These are phyloP conservation scores for Microcos paniculata DNA, from an alignment of 345 rosid species.

Conservation along the genomic window DNA sequence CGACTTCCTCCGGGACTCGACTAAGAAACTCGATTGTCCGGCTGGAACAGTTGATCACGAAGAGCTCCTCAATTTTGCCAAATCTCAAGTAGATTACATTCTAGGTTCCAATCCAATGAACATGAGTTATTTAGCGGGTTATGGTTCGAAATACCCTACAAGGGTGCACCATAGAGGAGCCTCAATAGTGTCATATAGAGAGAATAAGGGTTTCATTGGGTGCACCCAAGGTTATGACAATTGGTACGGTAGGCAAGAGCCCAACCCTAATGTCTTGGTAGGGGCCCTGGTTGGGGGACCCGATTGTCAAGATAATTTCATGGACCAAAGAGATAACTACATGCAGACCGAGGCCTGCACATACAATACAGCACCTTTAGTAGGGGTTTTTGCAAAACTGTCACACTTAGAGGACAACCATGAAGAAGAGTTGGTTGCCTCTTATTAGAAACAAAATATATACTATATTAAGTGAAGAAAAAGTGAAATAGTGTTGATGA, in stretches of 20 bases:
- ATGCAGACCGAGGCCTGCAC: constrained; percentile 82
- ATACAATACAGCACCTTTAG: constrained; percentile 65
- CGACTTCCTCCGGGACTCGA: constrained; percentile 43
- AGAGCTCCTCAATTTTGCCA: constrained; percentile 56
- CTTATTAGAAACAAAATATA: constrained; percentile 32
- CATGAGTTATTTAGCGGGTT: constrained; percentile 85
- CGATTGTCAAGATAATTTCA: constrained; percentile 44
- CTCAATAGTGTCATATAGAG: constrained; percentile 73
- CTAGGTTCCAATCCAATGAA: constrained; percentile 80
- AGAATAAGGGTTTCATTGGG: constrained; percentile 79
- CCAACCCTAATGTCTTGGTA: constrained; percentile 50
- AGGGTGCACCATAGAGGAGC: constrained; percentile 95
- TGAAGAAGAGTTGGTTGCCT: constrained; percentile 49
- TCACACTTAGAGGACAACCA: constrained; percentile 38
- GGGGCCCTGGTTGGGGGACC: constrained; percentile 81
- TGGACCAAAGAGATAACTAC: constrained; percentile 52
- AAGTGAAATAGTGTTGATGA: constrained; percentile 13
- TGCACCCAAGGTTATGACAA: constrained; percentile 86
- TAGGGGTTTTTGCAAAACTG: constrained; percentile 65
- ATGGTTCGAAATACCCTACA: constrained; percentile 62
- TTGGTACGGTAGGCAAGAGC: constrained; percentile 44
- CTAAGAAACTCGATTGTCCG: constrained; percentile 45
- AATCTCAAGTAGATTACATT: constrained; percentile 83
- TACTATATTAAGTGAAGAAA: neutral
- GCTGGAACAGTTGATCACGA: constrained; percentile 36